Evolutionary conservation across 257 asterid genomes (phyloP).

Genomic region (Solanum etuberosum): DNA sequence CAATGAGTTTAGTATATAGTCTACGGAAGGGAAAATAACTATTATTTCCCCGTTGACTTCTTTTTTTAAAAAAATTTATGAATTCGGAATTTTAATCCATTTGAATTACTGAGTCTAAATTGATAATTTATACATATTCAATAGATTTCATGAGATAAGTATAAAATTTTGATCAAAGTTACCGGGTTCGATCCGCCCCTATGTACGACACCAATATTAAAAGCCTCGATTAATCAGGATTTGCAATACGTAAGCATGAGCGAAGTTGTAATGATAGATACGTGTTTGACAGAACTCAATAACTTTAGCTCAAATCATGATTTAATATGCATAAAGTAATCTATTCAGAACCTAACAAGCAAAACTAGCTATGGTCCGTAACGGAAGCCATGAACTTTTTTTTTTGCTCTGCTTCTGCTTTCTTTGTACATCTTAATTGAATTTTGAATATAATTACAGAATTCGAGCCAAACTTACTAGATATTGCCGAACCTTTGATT

Average conservation of each 20-base stretch:
- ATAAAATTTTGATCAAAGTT: no score
- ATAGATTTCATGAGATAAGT: no score
- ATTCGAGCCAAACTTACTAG: neutral
- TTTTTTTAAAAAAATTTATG: neutral
- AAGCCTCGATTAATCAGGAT: neutral
- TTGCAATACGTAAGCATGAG: neutral
- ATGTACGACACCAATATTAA: accelerated
- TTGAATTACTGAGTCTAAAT: no score
- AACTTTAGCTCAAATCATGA: neutral
- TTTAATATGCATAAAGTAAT: neutral
- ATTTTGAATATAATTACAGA: neutral
- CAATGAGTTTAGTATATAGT: neutral
- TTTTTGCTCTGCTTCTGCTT: neutral
- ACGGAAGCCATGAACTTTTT: neutral
- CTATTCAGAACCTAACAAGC: neutral
- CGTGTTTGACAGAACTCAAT: neutral
- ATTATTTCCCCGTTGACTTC: neutral
- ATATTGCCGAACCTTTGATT: neutral
- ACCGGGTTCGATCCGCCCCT: accelerated
- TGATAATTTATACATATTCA: no score
- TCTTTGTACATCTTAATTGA: neutral
- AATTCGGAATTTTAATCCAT: accelerated
- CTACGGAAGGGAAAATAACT: neutral
- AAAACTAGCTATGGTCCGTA: accelerated
- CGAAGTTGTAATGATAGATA: neutral